These are phyloP conservation scores for Pythium brassicae DNA, from an alignment of 352 stramenopile species.

Conservation along the genomic window DNA sequence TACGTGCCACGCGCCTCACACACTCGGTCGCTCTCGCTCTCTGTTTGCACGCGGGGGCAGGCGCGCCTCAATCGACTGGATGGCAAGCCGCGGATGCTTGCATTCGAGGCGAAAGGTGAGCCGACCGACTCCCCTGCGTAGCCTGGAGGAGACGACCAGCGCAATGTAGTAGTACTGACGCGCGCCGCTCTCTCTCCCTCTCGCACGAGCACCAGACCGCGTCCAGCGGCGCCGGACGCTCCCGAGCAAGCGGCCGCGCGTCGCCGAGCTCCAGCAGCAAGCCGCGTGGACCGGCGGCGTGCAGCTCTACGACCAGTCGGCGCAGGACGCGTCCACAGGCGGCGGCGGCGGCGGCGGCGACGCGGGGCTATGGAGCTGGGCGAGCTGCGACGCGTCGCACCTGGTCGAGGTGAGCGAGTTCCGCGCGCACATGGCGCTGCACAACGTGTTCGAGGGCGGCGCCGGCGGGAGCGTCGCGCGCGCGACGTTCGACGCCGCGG, in stretches of 20 bases:
- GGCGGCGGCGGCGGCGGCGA: neutral
- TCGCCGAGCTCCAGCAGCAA: conserved; percentile 19
- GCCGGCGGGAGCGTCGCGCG: conserved; percentile 39
- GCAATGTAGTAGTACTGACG: no score
- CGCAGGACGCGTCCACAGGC: conserved; percentile 11
- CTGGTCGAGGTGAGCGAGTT: conserved; percentile 75
- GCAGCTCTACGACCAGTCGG: conserved; percentile 61
- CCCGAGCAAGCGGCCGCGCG: conserved; percentile 12
- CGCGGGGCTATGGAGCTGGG: conserved; percentile 56
- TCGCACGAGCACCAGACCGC: no score
- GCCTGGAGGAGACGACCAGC: no score
- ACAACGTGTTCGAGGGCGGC: conserved; percentile 79
- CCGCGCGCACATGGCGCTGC: conserved; percentile 65
- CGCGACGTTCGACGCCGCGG: conserved; percentile 48
- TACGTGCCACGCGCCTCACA: neutral
- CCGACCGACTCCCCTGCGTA: no score
- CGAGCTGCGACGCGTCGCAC: conserved; percentile 40
- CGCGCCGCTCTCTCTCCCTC: no score
- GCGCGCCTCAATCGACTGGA: conserved; percentile 21
- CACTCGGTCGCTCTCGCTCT: neutral
- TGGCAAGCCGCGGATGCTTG: conserved; percentile 43
- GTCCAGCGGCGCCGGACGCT: conserved; percentile 16
- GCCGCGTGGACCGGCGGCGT: conserved; percentile 45
- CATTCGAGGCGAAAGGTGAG: conserved; percentile 74
- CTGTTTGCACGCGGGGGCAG: conserved; percentile 7